Evolutionary conservation across 805 yeast genomes (phyloP).

Genomic region (Candida arabinofermentans): DNA sequence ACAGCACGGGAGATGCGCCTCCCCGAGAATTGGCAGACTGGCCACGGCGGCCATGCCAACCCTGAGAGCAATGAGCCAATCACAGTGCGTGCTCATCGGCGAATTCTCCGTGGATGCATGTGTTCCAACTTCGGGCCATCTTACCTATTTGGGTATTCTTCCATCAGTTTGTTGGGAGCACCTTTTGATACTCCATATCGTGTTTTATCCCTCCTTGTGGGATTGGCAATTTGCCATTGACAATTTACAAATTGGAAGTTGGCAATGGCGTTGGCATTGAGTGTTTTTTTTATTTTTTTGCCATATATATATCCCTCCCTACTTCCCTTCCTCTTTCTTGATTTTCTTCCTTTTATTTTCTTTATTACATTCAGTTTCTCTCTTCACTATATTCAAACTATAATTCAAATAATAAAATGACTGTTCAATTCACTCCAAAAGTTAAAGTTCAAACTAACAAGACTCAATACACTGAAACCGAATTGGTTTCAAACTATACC

Average conservation of each 20-base stretch:
- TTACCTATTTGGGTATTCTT: not conserved
- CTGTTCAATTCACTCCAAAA: conserved; percentile 33
- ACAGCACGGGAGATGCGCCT: no score
- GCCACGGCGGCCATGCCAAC: not conserved
- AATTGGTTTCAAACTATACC: conserved; percentile 57
- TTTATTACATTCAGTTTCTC: not conserved
- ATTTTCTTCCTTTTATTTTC: not conserved
- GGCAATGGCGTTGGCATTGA: no score
- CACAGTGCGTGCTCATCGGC: not conserved
- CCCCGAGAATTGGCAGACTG: not conserved
- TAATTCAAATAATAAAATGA: conserved; percentile 16
- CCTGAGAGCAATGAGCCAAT: not conserved
- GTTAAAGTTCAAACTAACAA: conserved; percentile 57
- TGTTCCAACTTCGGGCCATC: not conserved
- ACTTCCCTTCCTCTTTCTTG: not conserved
- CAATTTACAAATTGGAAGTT: no score
- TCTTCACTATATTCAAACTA: not conserved
- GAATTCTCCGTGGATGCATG: not conserved
- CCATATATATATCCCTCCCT: conserved; percentile 6
- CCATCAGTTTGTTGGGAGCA: no score
- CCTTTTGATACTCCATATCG: no score
- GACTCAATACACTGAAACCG: conserved; percentile 44
- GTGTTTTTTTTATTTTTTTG: not conserved
- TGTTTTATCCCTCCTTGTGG: no score
- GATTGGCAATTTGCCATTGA: no score